Evolutionary conservation across 1,139 yeast genomes (phyloP), one percentile per base, ranked within the genome.

Genomic region (Blastobotrys ciferrii): DNA sequence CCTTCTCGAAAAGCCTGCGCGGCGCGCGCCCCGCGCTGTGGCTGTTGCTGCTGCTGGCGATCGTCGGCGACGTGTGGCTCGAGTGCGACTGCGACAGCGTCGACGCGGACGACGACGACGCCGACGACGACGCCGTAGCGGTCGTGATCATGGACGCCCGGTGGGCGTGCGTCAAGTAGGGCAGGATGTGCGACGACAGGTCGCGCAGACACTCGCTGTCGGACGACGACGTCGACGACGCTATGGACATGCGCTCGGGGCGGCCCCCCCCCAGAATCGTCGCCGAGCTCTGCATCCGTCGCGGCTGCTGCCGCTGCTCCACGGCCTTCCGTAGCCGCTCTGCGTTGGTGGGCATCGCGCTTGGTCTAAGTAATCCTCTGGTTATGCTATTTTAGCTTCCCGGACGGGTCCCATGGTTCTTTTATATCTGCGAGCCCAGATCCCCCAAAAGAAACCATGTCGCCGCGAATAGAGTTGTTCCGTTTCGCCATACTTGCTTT

Each of bases 1-100:
- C 6, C 42, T 40, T 39, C 23, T 45, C 51, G 33, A 45, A 48
- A 20, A 48, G 46, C 28, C 51, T 36, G 14, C 44, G 33, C 36
- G 51, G 48, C 30, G 47, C 35, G 25, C 32, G 30, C 11, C 37
- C 18, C 23, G 28, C 5, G 28, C 30, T 12, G n/a, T n/a, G n/a
- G 20, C 15, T n/a, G 32, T 2, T 17, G 6, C 28, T 17, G 43
- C n/a, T 17, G 23, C 32, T 20, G 42, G 13, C 25, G 23, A 28
- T 18, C 12, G 32, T 39, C 13, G 33, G 33, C 32, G 42, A 28
- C 4, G 41, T 25, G 32, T 28, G 12, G 42, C 18, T n/a, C 18
- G 17, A 6, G 17, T 30, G 13, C 6, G 39, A 17, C 23, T 19
- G 19, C 4, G 41, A 37, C 13, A 13, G 4, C 12, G 43, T 15